phyloP scores from a whole-genome alignment of 2,329 filamentous ascomycete species.

The Orbilia quercus region DNA sequence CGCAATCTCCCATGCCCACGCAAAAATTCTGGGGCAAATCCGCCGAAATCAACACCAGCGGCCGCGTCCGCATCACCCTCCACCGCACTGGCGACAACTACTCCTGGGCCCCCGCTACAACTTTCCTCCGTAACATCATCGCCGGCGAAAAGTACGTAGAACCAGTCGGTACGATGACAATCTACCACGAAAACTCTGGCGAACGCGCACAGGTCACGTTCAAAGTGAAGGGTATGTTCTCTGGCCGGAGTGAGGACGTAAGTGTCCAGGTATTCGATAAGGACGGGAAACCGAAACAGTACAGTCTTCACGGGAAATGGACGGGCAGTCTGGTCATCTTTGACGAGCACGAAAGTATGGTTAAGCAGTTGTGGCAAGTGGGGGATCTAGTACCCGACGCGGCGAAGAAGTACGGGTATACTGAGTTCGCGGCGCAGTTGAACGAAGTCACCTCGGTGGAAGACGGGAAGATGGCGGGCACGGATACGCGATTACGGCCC shows the following conservation, averaged over 20 bases:
- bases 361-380: constrained; percentile 80
- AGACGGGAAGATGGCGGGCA: constrained; percentile 77
- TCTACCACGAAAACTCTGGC: constrained; percentile 84
- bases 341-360: constrained; percentile 66
- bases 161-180: constrained; percentile 87
- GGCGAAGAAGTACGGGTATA: constrained; percentile 84
- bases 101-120: constrained; percentile 87
- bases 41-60: constrained; percentile 92
- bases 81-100: constrained; percentile 82
- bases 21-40: constrained; percentile 99
- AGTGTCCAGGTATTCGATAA: constrained; percentile 77
- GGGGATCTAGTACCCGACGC: constrained; percentile 83
- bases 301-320: constrained; percentile 84
- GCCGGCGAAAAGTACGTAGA: constrained; percentile 98
- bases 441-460: constrained; percentile 90
- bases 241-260: constrained; percentile 91
- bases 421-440: constrained; percentile 82
- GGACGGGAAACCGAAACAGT: constrained; percentile 73
- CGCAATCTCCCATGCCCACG: constrained; percentile 85
- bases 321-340: constrained; percentile 71
- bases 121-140: constrained; percentile 93
- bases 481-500: constrained; percentile 83
- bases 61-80: constrained; percentile 81
- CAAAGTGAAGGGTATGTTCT: constrained; percentile 96
- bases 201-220: constrained; percentile 89